Base-by-base conservation (phyloP, 148 eudicot species). In the Dysphania ambrosioides region DNA sequence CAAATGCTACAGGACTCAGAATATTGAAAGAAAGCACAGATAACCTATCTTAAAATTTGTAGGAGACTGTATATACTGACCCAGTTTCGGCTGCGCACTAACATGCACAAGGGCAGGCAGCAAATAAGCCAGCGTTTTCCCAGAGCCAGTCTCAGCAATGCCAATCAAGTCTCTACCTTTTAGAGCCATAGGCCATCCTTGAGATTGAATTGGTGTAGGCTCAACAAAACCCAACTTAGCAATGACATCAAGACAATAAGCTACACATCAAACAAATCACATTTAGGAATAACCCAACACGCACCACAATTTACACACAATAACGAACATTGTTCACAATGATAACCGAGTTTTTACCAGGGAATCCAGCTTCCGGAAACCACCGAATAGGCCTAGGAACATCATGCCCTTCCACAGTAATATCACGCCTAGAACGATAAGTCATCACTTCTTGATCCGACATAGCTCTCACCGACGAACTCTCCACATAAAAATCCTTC, bases 171-270 rank as follows among this genome's bases (percentile, higher is more conserved):
- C 99, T 83, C 99, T 86, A 75, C 99, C 99, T 82, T 88, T 92
- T 65, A 95, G 80, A 75, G 99, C 99, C 99, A 95, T 95, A 27
- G 99, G 99, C 99, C 99, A 95, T 34, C 99, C 99, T 73, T 95
- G 97, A 55, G 97, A 70, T 68, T 95, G 99, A 76, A 95, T 95
- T 56, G 99, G 88, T 30, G 99, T 92, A 59, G 99, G 99, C 82
- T 92, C 99, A 72, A 75, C 51, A 81, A 92, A 95, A 47, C 99
- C 99, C 83, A 92, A 81, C 82, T 87, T 90, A 21, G 84, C 59
- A 24, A 95, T 85, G 44, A 87, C 91, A 77, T 95, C 92, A 71
- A 92, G 90, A 78, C 90, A 92, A 79, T 84, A 90, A 64, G 67
- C 99, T 95, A 78, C 75, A 83, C 59, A 79, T 15, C 30, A 81